phyloP scores from a whole-genome alignment of 2,329 filamentous ascomycete genomes.

The Trichoderma harzianum region DNA sequence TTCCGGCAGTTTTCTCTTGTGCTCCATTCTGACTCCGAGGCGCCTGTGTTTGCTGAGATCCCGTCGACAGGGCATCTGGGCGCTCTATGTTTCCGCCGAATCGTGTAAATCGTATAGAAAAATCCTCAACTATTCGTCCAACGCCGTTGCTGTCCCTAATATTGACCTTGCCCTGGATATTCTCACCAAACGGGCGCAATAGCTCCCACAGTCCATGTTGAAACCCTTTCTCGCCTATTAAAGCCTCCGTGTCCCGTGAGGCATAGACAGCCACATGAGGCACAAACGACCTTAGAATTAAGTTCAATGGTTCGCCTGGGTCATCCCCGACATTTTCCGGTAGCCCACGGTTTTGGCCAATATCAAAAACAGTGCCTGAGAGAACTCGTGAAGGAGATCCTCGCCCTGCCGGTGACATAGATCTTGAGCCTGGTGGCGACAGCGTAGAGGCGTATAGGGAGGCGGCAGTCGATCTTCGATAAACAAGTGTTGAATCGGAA shows the following conservation, averaged over 20 bases:
- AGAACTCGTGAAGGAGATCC: constrained; percentile 55
- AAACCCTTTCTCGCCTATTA: constrained; percentile 82
- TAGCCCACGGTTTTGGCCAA: constrained; percentile 42
- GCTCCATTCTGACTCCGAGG: constrained; percentile 35
- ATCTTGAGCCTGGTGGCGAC: constrained; percentile 64
- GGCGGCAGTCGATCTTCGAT: constrained; percentile 55
- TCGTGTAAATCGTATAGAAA: constrained; percentile 78
- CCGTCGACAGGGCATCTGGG: constrained; percentile 40
- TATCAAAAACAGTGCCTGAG: constrained; percentile 57
- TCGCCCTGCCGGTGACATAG: constrained; percentile 63
- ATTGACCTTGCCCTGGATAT: constrained; percentile 79
- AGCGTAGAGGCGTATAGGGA: constrained; percentile 63
- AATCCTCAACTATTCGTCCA: constrained; percentile 83
- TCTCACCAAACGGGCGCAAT: constrained; percentile 86
- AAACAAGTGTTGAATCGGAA: constrained; percentile 53
- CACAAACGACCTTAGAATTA: constrained; percentile 81
- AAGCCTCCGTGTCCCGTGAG: constrained; percentile 79
- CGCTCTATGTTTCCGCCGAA: constrained; percentile 59
- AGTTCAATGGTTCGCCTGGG: constrained; percentile 54
- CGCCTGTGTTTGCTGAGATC: constrained; percentile 32
- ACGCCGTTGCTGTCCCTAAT: constrained; percentile 86
- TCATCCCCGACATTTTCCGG: constrained; percentile 43
- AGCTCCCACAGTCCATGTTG: constrained; percentile 77
- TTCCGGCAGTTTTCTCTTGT: constrained; percentile 29
- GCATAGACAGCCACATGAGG: constrained; percentile 84